Base-by-base conservation (phyloP, 169 alveolate species). In the Condylostoma magnum region DNA sequence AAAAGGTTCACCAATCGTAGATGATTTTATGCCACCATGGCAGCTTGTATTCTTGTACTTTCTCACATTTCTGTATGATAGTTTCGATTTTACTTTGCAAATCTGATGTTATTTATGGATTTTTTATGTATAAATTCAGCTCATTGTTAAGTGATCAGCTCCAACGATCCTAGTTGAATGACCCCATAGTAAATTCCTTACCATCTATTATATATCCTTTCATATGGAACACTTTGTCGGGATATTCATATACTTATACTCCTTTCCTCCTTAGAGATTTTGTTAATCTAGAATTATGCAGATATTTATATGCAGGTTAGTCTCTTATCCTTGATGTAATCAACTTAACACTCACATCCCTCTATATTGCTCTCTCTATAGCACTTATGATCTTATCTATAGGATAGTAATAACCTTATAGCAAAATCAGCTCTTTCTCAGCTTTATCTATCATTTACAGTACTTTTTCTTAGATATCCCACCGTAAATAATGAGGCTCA, bases 121-220 rank as follows among this genome's bases (percentile, higher is more conserved):
- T 67, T 2, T 38, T 76, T 0, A 83, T 54, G 3, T 72, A 47
- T 5, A 87, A 47, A 51, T 78, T 81, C 31, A 83, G 77, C 60
- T 87, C 94, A 70, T 82, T 83, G 57, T 87, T 87, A 4, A 80
- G 10, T 38, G 75, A 75, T 81, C 86, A 83, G 53, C 86, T 72
- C 83, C 91, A 83, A 22, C 74, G 55, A 70, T 87, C 94, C 58
- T 82, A 60, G 54, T 87, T 87, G 28, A 87, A 65, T 18, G 90
- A 79, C 0, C 94, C 94, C 0, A 80, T 46, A 28, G 79, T 78
- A 22, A 83, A 48, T 20, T 56, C 46, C 44, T 85, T 69, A 44
- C 79, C 86, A 80, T 90, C 95, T 22, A 83, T 54, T n/a, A 55
- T 54, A 46, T 83, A 71, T n/a, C 89, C 90, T 63, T 90, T 90